phyloP scores from a whole-genome alignment of 116 monocot genomes.

The Trichopus zeylanicus region DNA sequence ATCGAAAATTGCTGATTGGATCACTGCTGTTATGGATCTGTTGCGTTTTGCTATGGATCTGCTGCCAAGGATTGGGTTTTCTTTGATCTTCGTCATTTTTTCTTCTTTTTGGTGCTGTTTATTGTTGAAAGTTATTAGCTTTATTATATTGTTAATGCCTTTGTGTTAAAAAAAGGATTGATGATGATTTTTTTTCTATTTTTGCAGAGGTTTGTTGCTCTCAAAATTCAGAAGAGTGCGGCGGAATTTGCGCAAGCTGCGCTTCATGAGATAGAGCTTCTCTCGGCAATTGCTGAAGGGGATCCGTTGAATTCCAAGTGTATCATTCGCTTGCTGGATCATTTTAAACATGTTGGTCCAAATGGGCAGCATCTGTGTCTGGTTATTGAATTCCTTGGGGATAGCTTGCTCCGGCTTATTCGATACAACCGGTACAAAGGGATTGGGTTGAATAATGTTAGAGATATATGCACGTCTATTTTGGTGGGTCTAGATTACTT shows the following conservation, averaged over 20 bases:
- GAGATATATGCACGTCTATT: conserved; percentile 36
- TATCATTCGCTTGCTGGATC: conserved; percentile 33
- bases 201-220: conserved; percentile 50
- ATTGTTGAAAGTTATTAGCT: too few relatives aligned
- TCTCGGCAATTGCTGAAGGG: conserved; percentile 46
- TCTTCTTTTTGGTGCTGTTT: background rate
- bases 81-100: too few relatives aligned
- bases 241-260: conserved; percentile 46
- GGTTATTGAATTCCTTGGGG: conserved; percentile 49
- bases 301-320: conserved; percentile 50
- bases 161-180: background rate
- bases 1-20: background rate
- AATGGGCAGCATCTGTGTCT: conserved; percentile 60
- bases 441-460: conserved; percentile 40
- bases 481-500: conserved; percentile 55
- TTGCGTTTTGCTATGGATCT: too few relatives aligned
- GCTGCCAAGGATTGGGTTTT: too few relatives aligned
- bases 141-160: background rate
- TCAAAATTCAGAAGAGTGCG: conserved; percentile 68
- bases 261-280: conserved; percentile 55
- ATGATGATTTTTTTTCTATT: background rate
- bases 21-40: too few relatives aligned
- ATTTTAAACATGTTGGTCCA: conserved; percentile 59
- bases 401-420: conserved; percentile 50
- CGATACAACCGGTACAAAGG: conserved; percentile 54